Conservation (phyloP, 768 basidiomycete genomes). For the Boletus bicolor region DNA sequence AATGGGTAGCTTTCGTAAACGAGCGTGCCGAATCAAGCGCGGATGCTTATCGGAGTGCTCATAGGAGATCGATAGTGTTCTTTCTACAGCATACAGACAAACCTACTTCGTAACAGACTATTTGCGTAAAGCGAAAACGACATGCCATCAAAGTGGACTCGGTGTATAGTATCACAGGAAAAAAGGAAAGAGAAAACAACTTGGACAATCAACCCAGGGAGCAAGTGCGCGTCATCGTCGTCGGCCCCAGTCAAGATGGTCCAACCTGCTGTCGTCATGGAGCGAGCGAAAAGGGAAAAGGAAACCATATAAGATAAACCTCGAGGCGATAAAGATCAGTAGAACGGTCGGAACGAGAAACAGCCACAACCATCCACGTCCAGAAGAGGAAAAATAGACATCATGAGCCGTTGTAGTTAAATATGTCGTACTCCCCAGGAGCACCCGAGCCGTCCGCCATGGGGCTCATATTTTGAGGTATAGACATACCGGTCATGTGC, state of each 20-base stretch:
- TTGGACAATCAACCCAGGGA: conserved; percentile 1
- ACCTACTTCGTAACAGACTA: conserved; percentile 26
- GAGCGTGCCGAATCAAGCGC: background rate
- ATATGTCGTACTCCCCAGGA: conserved; percentile 52
- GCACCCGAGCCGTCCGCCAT: conserved; percentile 39
- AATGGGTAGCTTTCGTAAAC: background rate
- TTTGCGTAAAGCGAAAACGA: conserved; percentile 20
- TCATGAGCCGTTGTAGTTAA: conserved; percentile 53
- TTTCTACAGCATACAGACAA: conserved; percentile 34
- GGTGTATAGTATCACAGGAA: conserved; percentile 21
- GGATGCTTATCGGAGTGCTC: background rate
- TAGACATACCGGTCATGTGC: conserved; percentile 52
- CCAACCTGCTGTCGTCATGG: conserved; percentile 7
- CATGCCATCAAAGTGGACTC: conserved; percentile 11
- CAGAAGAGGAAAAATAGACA: conserved; percentile 11
- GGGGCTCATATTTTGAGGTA: conserved; percentile 43
- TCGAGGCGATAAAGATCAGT: conserved; percentile 27
- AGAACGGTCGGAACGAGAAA: conserved; percentile 16
- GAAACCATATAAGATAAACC: conserved; percentile 23
- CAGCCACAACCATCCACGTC: conserved; percentile 18
- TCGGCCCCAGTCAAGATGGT: background rate
- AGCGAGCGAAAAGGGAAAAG: conserved; percentile 1
- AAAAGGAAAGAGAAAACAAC: background rate
- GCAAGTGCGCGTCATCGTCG: background rate
- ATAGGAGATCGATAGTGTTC: conserved; percentile 9